Evolutionary conservation across 2,329 filamentous ascomycete species (phyloP), one percentile per base, ranked within the genome.

Genomic region (Phialemonium atrogriseum): DNA sequence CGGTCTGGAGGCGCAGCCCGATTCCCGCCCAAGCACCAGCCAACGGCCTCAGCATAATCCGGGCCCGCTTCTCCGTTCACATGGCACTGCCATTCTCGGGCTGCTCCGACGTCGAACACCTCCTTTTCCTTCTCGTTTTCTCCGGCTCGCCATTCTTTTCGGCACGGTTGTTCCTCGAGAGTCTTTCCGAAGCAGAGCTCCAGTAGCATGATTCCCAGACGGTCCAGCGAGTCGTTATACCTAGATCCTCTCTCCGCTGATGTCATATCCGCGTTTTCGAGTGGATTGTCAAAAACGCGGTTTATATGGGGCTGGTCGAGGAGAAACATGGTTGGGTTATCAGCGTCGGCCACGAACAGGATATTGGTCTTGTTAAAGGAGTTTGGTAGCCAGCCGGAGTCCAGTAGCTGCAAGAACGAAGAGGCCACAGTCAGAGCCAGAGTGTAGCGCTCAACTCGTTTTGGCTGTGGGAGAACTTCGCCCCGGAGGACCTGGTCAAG

Each of bases 401-500:
- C 40, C 0, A 46, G 30, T 0, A 52, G 36, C 26, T 52, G 49
- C 1, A 54, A 33, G 24, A 49, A 50, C 1, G 46, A 49, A 1
- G 47, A 51, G 3, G 48, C 43, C 5, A 51, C 11, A 5, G 30
- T 42, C 0, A 54, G 26, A 1, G 50, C 39, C 2, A 52, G 24
- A 1, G 27, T 21, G 20, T 42, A 48, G 2, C 47, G 40, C 18
- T 49, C 35, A n/a, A 29, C 24, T 4, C 46, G 40, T 16, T 27
- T 46, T 1, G 41, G 42, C 0, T 14, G 18, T 5, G 31, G 36
- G 3, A 25, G 31, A 1, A 36, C 34, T 8, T 39, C 23, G 11
- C 30, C 36, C 10, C 27, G 27, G 3, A 48, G 20, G 13, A 45
- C 42, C 7, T 39, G 30, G 10, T 43, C 39, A 2, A 48, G 33